Percentiles rank a stretch among this genome's conserved stretches.
phyloP scores from a whole-genome alignment of 75 land plant species.

The Cunninghamia lanceolata region DNA sequence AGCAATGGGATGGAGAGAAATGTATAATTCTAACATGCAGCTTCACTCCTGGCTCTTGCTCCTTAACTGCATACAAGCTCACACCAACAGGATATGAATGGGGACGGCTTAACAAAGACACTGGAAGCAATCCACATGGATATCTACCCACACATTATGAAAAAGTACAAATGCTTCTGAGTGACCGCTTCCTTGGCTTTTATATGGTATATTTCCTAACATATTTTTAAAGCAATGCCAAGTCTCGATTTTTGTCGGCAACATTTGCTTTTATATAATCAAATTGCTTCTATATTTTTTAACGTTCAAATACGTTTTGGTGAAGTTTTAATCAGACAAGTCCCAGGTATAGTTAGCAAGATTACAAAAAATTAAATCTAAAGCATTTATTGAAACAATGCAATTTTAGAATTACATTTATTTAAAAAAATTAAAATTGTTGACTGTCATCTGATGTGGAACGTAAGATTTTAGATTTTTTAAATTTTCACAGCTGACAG shows the following conservation, averaged over 20 bases:
- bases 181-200: conserved; percentile 98
- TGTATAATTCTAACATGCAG: conserved; percentile 98
- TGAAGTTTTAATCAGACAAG: neutral
- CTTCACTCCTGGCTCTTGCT: conserved; percentile 99
- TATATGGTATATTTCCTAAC: conserved; percentile 75
- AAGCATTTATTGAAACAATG: neutral
- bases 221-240: neutral
- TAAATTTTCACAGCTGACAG: neutral
- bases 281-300: neutral
- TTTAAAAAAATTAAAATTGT: too few species aligned
- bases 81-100: conserved; percentile 98
- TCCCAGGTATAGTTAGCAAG: neutral
- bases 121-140: conserved; percentile 98
- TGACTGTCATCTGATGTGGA: too few species aligned
- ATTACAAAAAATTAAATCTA: neutral
- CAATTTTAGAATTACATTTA: too few species aligned
- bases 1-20: conserved; percentile 98
- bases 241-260: neutral
- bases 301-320: neutral
- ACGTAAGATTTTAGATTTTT: neutral
- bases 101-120: conserved; percentile 96
- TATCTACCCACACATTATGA: conserved; percentile 98
- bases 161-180: conserved; percentile 99
- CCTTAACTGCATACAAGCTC: conserved; percentile 97
- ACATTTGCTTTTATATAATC: neutral